Evolutionary conservation across 2,329 filamentous ascomycete genomes (phyloP), one percentile per base, ranked within the genome.

Genomic region (Coniosporium tulheliwenetii): DNA sequence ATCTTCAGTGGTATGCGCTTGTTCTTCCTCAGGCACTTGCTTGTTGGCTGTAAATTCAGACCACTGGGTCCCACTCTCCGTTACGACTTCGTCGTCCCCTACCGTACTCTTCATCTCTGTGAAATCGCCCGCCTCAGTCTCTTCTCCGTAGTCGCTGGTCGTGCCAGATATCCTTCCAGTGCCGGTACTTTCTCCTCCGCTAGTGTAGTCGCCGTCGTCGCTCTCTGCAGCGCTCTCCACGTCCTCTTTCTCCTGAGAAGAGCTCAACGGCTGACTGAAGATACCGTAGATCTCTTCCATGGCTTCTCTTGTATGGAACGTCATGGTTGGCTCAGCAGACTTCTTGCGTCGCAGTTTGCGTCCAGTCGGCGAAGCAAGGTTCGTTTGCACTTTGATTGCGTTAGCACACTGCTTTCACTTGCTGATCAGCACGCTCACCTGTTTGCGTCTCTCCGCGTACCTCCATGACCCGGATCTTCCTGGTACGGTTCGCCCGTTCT

Each of bases 201-300:
- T 93, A 2, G 82, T 89, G 57, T 91, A 94, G 49, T 85, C 80
- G 47, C 87, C 75, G 49, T 79, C 69, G 49, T 86, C 81, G 43
- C 69, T 75, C 12, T 75, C 74, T 41, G 69, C 82, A 37, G 81
- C 77, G 42, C 80, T 78, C 10, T 85, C 77, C 2, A 69, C 68
- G 16, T 69, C 72, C 0, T 62, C 57, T 33, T 61, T 56, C 30
- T 63, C 62, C 2, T 64, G 57, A 13, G 61, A 60, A 30, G 48
- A 52, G 45, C 71, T 70, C 31, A 89, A 59, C 1, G 91, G 89
- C 43, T 91, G 83, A 53, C 91, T 96, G 63, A 96, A 98, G 38
- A 98, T 85, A 43, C 86, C 86, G 53, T 96, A 96, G 40, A 98
- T 95, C 50, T 98, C 91, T 50, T 96, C 87, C 46, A 89, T 95